Evolutionary conservation across 768 basidiomycete species (phyloP).

Genomic region (Panus rudis): DNA sequence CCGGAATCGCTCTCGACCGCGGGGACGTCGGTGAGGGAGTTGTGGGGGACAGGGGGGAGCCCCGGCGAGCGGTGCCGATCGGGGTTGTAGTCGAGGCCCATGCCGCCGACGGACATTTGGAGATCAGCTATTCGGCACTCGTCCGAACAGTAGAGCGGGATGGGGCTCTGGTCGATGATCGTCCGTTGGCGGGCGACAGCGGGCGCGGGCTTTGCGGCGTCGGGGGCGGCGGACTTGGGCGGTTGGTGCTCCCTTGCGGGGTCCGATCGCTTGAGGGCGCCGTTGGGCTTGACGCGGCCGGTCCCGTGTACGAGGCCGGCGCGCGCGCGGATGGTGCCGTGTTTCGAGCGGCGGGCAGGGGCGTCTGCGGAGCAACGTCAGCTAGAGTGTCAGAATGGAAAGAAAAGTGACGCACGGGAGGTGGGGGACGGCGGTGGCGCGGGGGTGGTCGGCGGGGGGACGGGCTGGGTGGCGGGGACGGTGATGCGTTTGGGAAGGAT

Average conservation of each 20-base stretch:
- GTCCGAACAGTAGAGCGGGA: conserved; percentile 79
- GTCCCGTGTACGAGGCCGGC: conserved; percentile 60
- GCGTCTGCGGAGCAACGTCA: conserved; percentile 11
- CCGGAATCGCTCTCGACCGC: conserved; percentile 22
- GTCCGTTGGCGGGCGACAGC: conserved; percentile 49
- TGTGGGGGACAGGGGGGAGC: conserved; percentile 34
- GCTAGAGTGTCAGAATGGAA: no score
- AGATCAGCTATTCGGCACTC: conserved; percentile 62
- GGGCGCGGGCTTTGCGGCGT: conserved; percentile 22
- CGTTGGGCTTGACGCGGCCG: conserved; percentile 53
- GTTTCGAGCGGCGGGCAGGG: conserved; percentile 25
- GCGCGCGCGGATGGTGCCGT: conserved; percentile 29
- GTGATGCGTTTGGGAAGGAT: conserved; percentile 72
- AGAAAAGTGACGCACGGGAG: conserved; percentile 29
- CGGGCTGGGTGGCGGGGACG: conserved; percentile 34
- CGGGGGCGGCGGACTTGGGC: conserved; percentile 17
- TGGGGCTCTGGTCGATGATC: conserved; percentile 75
- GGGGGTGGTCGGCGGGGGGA: conserved; percentile 18
- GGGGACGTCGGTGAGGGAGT: conserved; percentile 25
- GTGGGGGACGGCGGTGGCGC: conserved; percentile 36
- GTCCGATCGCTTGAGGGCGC: conserved; percentile 39
- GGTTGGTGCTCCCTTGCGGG: conserved; percentile 15
- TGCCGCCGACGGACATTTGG: conserved; percentile 30
- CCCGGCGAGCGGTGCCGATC: conserved; percentile 25
- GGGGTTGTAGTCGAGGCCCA: conserved; percentile 43